Base-by-base conservation (phyloP, 1,284 basidiomycete genomes). In the Vanrija humicola region DNA sequence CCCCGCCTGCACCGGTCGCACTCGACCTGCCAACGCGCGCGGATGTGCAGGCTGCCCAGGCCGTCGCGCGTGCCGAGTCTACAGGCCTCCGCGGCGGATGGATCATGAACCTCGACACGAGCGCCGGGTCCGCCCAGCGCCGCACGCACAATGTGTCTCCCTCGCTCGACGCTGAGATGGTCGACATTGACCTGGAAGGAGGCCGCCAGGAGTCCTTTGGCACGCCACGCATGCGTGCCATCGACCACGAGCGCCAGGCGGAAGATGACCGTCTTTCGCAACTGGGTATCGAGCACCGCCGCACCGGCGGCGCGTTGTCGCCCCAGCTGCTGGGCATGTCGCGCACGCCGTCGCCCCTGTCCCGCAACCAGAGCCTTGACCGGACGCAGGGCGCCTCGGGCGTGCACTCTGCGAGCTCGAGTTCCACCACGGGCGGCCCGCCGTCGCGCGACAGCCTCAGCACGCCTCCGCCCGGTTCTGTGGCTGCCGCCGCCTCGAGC, bases 181-280 rank as follows among this genome's bases (percentile, higher is more conserved):
- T 74, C 18, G 74, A 77, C 58, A 75, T 77, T 51, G 77, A 78
- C 60, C 67, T 78, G 34, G 77, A 78, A 61, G 70, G 69, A 38
- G 77, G 77, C 7, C 63, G 65, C 25, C 56, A 52, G 3, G 69
- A 74, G 43, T 47, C 55, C 21, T 73, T 74, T 43, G 75, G 75
- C 10, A 64, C 66, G 7, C 65, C 68, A 1, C 59, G 56, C 9
- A 63, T 68, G 58, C 58, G 50, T 10, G 58, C 62, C 10, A 60
- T 56, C 5, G 68, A 70, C 7, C 54, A 67, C 39, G 64, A 64
- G 39, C 50, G 56, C 21, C 67, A 71, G 53, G 38, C 61, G 6
- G 68, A 69, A 21, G 69, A 69, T 29, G 71, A 72, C 54, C 66
- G 61, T 18, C 39, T 70, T 26, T 56, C 65, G 10, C 34, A 66